Conservation (phyloP, 1,284 basidiomycete species). For the Sanghuangporus sanghuang region DNA sequence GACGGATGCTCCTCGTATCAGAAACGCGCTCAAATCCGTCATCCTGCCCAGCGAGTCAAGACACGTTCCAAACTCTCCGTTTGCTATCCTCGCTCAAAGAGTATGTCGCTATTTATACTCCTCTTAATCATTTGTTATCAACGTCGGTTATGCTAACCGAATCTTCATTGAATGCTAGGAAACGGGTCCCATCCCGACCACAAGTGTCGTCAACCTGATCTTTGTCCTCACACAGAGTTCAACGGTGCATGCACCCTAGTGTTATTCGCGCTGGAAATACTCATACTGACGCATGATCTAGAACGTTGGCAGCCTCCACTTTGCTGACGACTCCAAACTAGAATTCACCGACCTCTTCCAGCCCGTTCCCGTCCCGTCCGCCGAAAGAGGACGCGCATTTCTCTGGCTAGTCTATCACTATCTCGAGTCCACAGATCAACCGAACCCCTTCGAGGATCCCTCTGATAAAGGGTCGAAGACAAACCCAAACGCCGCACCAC, state of each 20-base stretch:
- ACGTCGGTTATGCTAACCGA: not conserved
- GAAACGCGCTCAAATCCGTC: slow-evolving; percentile 72
- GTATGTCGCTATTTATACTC: slow-evolving; percentile 16
- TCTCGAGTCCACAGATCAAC: slow-evolving; percentile 34
- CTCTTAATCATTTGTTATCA: not conserved
- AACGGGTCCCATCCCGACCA: slow-evolving; percentile 50
- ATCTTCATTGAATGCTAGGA: slow-evolving; percentile 3
- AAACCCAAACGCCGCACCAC: not conserved
- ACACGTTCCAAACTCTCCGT: slow-evolving; percentile 57
- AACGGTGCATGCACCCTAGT: slow-evolving; percentile 38
- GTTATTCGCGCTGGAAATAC: not conserved
- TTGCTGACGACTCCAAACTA: slow-evolving; percentile 39
- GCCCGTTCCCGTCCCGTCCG: slow-evolving; percentile 51
- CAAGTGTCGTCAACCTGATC: slow-evolving; percentile 74
- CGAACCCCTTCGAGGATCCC: slow-evolving; percentile 26
- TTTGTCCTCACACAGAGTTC: slow-evolving; percentile 72
- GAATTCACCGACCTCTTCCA: slow-evolving; percentile 68
- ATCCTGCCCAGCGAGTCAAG: slow-evolving; percentile 69
- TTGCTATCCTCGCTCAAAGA: slow-evolving; percentile 48
- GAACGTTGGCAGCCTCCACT: slow-evolving; percentile 52
- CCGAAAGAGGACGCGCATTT: slow-evolving; percentile 61
- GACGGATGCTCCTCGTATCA: slow-evolving; percentile 69
- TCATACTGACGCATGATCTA: slow-evolving; percentile 24
- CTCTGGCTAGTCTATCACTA: slow-evolving; percentile 60
- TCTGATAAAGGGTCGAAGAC: not conserved